Base-by-base conservation (phyloP, 805 yeast species). In the Candida ipomoeae region DNA sequence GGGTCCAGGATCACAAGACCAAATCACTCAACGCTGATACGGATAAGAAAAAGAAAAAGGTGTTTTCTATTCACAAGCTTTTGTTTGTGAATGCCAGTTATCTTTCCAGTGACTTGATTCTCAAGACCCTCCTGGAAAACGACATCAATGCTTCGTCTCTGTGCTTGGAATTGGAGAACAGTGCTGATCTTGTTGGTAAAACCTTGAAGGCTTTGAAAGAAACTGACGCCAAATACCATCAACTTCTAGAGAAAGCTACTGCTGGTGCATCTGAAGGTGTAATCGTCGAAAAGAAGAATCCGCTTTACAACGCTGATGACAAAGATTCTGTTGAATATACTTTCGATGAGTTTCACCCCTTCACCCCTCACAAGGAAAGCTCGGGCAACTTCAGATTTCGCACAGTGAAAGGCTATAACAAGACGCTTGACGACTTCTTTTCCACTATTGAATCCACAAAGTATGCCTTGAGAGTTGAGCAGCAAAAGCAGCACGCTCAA, bases 391-490 rank as follows among this genome's bases (percentile, higher is more conserved):
- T 61, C 45, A 68, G 70, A 20, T 61, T 83, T 18, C 71, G 78
- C 2, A 71, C 70, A 17, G 67, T 82, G 13, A 66, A 70, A 6
- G 90, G 94, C 0, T 92, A 89, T 65, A 91, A 89, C 62, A 79
- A 80, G 51, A 85, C 97, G 0, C 75, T 92, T 18, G 99, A 92
- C 66, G 74, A 71, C 38, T 92, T 87, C 62, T 92, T 87, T 63
- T 89, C 97, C 0, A 83, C 92, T 0, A 73, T 91, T 14, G 96
- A 92, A 62, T 83, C 95, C 3, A 82, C 89, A 3, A 89, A 88
- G 60, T 81, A 83, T 59, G 84, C 90, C 0, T 67, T 87, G 49
- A 80, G 83, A 50, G 79, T 87, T 33, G 95, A 89, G 54, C 85
- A 82, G 53, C 91, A 86, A 55, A 87, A 88, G 59, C 75, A 75